Conservation (phyloP, 306 rosid species). For the Quercus agrifolia region DNA sequence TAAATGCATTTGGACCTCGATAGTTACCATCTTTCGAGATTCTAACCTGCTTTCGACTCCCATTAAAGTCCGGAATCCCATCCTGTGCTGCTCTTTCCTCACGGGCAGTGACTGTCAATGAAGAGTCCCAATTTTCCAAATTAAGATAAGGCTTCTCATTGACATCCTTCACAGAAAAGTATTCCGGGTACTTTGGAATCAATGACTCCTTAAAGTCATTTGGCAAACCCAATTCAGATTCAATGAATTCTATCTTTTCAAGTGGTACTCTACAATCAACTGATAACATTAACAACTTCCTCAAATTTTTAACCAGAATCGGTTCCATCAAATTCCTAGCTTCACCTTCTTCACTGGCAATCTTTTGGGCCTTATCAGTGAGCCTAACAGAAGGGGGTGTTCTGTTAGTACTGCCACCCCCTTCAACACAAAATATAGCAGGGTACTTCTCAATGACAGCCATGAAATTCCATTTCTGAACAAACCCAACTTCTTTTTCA, state of each 20-base stretch:
- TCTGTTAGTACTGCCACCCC: slow-evolving; percentile 37
- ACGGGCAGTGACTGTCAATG: slow-evolving; percentile 55
- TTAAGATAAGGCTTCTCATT: slow-evolving; percentile 47
- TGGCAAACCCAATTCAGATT: slow-evolving; percentile 60
- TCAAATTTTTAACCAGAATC: slow-evolving; percentile 55
- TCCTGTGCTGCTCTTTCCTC: slow-evolving; percentile 46
- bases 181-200: slow-evolving; percentile 57
- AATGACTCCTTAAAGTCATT: slow-evolving; percentile 39
- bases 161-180: slow-evolving; percentile 48
- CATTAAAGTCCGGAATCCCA: slow-evolving; percentile 27
- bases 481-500: slow-evolving; percentile 83
- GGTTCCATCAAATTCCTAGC: slow-evolving; percentile 62
- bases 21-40: slow-evolving; percentile 70
- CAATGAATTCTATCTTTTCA: slow-evolving; percentile 52
- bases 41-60: slow-evolving; percentile 39
- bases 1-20: slow-evolving; percentile 59
- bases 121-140: slow-evolving; percentile 82
- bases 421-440: slow-evolving; percentile 58
- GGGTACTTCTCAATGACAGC: slow-evolving; percentile 61
- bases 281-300: slow-evolving; percentile 69
- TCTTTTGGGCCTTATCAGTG: slow-evolving; percentile 45
- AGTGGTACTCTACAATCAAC: slow-evolving; percentile 65
- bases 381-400: slow-evolving; percentile 55
- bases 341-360: slow-evolving; percentile 50
- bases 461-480: slow-evolving; percentile 90